Percentiles rank a stretch among this genome's conserved stretches.
These are phyloP conservation scores for Phytophthora constricta DNA, from an alignment of 352 stramenopile genomes.

Conservation along the genomic window DNA sequence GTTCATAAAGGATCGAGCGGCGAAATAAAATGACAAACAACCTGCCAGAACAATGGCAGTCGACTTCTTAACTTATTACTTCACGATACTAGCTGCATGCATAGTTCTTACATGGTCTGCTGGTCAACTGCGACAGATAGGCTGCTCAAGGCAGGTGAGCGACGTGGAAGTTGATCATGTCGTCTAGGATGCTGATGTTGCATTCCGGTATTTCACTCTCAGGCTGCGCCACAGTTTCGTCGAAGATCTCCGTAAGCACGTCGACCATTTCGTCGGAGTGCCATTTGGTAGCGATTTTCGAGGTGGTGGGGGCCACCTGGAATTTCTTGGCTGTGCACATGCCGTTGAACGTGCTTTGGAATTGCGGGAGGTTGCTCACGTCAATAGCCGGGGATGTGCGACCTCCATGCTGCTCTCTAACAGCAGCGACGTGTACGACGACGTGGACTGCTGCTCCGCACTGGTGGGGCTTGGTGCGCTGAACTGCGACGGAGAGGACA, in stretches of 20 bases:
- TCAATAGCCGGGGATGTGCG: conserved; percentile 24
- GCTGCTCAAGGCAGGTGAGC: conserved; percentile 36
- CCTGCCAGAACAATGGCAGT: neutral
- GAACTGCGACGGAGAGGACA: conserved; percentile 17
- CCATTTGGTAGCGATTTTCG: conserved; percentile 24
- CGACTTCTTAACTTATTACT: neutral
- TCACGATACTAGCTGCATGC: neutral
- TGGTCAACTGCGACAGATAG: neutral
- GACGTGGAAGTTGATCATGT: conserved; percentile 62
- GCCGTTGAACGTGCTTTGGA: too few species aligned
- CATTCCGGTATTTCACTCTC: neutral
- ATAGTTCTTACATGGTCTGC: neutral
- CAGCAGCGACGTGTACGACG: conserved; percentile 29
- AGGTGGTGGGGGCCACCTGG: neutral
- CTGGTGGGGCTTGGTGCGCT: conserved; percentile 29
- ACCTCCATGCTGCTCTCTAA: conserved; percentile 30
- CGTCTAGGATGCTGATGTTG: conserved; percentile 48
- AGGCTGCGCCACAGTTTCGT: conserved; percentile 33
- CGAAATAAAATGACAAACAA: conserved; percentile 3
- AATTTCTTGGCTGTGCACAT: conserved; percentile 8
- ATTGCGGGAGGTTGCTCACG: conserved; percentile 17
- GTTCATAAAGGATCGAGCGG: neutral
- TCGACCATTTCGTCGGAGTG: conserved; percentile 38
- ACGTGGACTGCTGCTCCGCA: conserved; percentile 26
- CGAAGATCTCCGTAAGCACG: conserved; percentile 44